Percentiles rank a stretch among this genome's conserved stretches.
These are phyloP conservation scores for Byssoonygena ceratinophila DNA, from an alignment of 2,329 filamentous ascomycete species.

Conservation along the genomic window DNA sequence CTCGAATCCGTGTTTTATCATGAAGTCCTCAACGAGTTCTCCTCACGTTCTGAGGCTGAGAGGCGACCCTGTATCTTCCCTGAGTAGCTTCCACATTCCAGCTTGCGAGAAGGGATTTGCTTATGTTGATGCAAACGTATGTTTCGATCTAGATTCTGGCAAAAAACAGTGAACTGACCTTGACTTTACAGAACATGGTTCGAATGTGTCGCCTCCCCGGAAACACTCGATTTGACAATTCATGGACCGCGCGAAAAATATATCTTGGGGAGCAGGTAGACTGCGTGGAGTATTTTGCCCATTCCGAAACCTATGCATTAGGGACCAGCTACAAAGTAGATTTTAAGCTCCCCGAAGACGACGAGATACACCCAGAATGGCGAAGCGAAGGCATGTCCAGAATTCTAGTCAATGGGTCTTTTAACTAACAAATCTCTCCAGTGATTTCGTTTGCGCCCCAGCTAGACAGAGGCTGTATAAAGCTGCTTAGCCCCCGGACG, in stretches of 20 bases:
- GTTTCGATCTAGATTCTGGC: slow-evolving; percentile 8
- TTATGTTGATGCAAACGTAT: slow-evolving; percentile 56
- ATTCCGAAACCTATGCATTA: slow-evolving; percentile 63
- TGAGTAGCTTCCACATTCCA: slow-evolving; percentile 67
- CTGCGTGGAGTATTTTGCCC: slow-evolving; percentile 64
- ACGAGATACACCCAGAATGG: slow-evolving; percentile 73
- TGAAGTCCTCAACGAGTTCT: slow-evolving; percentile 67
- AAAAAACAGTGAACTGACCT: not conserved
- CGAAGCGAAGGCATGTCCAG: slow-evolving; percentile 51
- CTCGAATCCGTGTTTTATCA: slow-evolving; percentile 64
- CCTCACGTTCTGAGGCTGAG: slow-evolving; percentile 66
- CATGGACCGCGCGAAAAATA: slow-evolving; percentile 64
- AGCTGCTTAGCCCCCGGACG: slow-evolving; percentile 64
- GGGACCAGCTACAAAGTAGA: slow-evolving; percentile 57
- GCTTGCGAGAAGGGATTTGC: slow-evolving; percentile 74
- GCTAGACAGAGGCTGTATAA: slow-evolving; percentile 60
- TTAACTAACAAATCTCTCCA: slow-evolving; percentile 17
- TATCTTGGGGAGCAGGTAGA: slow-evolving; percentile 59
- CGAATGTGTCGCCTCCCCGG: slow-evolving; percentile 62
- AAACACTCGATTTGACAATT: slow-evolving; percentile 60
- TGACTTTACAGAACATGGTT: slow-evolving; percentile 47
- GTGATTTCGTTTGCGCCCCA: slow-evolving; percentile 53
- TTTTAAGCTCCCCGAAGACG: slow-evolving; percentile 78
- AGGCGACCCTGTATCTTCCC: slow-evolving; percentile 55
- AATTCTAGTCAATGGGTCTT: not conserved